These are phyloP conservation scores for Salix purpurea DNA, from an alignment of 345 rosid species.

Conservation along the genomic window DNA sequence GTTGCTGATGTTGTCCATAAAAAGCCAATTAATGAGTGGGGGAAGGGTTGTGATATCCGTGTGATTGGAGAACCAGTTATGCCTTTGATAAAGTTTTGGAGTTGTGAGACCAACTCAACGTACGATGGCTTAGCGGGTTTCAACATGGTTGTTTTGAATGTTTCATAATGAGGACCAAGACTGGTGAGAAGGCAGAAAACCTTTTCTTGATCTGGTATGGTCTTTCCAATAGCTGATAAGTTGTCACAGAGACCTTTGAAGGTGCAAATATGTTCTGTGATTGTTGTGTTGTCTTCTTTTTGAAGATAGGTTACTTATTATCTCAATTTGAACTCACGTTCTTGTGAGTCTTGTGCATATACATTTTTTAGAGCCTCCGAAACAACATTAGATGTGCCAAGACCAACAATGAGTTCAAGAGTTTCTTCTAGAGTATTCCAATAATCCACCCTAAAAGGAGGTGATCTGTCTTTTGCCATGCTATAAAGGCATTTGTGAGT, in stretches of 20 bases:
- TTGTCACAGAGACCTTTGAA: too few relatives aligned
- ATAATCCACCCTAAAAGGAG: too few relatives aligned
- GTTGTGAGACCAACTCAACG: background rate
- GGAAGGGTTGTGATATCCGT: background rate
- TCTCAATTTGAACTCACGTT: too few relatives aligned
- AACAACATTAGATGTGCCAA: too few relatives aligned
- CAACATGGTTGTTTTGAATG: background rate
- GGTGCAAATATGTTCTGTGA: too few relatives aligned
- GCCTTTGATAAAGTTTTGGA: background rate
- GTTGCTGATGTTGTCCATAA: background rate
- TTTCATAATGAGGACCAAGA: background rate
- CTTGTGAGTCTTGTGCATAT: too few relatives aligned
- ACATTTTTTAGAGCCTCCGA: too few relatives aligned
- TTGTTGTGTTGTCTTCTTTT: background rate
- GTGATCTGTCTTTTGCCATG: too few relatives aligned
- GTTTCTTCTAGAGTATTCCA: too few relatives aligned
- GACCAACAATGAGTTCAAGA: too few relatives aligned
- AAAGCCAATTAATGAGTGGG: background rate
- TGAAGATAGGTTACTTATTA: too few relatives aligned
- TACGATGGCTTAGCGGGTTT: background rate
- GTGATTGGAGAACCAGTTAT: background rate
- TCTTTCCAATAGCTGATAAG: background rate
- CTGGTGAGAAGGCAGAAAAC: background rate
- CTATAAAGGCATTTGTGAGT: too few relatives aligned
- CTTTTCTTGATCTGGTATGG: background rate